phyloP scores from a whole-genome alignment of 345 rosid genomes.

The Rubroshorea leprosula region DNA sequence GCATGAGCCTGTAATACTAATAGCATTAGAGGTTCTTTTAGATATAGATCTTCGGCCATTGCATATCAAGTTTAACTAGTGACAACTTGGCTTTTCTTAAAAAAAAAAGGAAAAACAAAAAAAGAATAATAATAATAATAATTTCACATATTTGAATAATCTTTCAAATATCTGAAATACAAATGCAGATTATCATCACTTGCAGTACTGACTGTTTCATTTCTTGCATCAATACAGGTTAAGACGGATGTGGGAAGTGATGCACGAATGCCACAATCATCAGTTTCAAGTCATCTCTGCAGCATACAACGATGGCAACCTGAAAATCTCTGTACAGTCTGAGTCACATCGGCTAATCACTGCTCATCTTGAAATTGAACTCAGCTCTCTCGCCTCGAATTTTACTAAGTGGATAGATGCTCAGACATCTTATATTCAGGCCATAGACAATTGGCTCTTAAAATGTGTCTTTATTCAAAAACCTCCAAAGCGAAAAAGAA shows the following conservation, averaged over 20 bases:
- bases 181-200: too few relatives aligned
- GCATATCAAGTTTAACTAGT: too few relatives aligned
- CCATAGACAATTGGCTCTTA: constrained; percentile 68
- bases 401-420: constrained; percentile 81
- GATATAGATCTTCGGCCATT: too few relatives aligned
- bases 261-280: constrained; percentile 79
- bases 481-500: constrained; percentile 35
- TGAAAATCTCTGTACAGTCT: constrained; percentile 45
- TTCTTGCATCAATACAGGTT: constrained; percentile 39
- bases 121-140: too few relatives aligned
- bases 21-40: too few relatives aligned
- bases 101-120: too few relatives aligned
- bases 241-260: constrained; percentile 93
- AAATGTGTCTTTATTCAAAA: constrained; percentile 46
- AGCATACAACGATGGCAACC: constrained; percentile 37
- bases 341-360: constrained; percentile 66
- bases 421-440: constrained; percentile 54
- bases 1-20: too few relatives aligned
- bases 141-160: too few relatives aligned
- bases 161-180: too few relatives aligned
- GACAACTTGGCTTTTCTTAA: too few relatives aligned
- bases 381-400: constrained; percentile 45
- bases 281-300: constrained; percentile 56
- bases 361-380: constrained; percentile 61
- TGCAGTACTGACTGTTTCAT: not conserved